Evolutionary conservation across 2,329 filamentous ascomycete species (phyloP), one percentile per base, ranked within the genome.

Genomic region (Cladosporium sp.): DNA sequence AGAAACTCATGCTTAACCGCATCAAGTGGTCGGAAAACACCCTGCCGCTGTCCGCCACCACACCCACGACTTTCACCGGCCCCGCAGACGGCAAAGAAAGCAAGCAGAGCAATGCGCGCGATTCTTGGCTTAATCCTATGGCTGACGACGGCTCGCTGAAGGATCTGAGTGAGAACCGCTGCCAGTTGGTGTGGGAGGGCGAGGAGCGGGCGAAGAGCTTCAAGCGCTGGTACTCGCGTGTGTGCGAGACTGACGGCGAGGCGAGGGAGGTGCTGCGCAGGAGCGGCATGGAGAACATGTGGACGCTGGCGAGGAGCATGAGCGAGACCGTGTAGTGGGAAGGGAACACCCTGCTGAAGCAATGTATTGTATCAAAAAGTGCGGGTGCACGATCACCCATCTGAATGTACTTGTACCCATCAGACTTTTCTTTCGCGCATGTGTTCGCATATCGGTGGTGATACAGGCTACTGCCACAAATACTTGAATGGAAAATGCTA

Each of bases 11-110:
- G 91, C 83, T 96, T 51, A 89, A 94, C 71, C 92, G 95, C 57
- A 93, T 98, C 74, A 90, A 96, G 77, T 99, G 96, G 95, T 91
- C 90, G 2, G 93, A 98, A 76, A 97, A 96, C 71, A 85, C 87
- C 0, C 88, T 88, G 2, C 89, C 93, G 0, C 84, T 87, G 49
- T 84, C 83, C 11, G 67, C 68, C 34, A 64, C 63, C 48, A 70
- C 68, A 11, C 71, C 74, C 0, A 72, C 70, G 11, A 76, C 75
- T 18, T 76, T 76, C 65, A 72, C 69, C 18, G 70, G 69, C 18
- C 62, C 66, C n/a, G 69, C 70, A 1, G 69, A 71, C 53, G 36
- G 68, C 58, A 64, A 74, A 63, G 65, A 68, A 63, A 58, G 66
- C 48, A 66, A 68, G 23, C 25, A 34, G 14, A 63, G 69, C 61